Conservation (phyloP, 208 protist genomes). For the Willaertia magna region DNA sequence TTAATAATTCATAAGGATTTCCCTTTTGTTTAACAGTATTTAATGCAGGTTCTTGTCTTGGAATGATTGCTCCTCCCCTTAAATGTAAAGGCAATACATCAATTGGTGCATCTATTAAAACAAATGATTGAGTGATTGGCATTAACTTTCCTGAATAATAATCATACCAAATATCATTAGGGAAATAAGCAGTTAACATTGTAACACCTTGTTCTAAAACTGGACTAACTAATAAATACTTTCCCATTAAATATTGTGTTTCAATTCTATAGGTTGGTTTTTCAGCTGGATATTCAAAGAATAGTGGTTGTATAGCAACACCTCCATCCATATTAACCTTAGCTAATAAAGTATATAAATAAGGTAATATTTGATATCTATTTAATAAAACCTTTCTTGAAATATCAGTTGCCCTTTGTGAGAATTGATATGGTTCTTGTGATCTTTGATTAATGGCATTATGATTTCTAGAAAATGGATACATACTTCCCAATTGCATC, state of each 20-base stretch:
- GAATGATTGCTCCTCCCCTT: constrained; percentile 40
- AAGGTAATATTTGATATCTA: constrained; percentile 48
- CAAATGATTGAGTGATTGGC: not conserved
- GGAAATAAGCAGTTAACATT: constrained; percentile 43
- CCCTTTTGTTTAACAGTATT: not conserved
- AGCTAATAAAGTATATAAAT: constrained; percentile 50
- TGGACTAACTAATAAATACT: constrained; percentile 31
- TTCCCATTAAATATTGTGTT: constrained; percentile 48
- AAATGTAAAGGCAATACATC: constrained; percentile 37
- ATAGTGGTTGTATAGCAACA: constrained; percentile 44
- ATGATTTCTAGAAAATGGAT: constrained; percentile 67
- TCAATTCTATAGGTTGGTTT: constrained; percentile 29
- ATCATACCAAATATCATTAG: constrained; percentile 49
- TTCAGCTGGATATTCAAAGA: constrained; percentile 52
- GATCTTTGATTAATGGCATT: constrained; percentile 31
- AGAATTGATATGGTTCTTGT: not conserved
- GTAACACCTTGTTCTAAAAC: constrained; percentile 26
- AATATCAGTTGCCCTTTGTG: constrained; percentile 19
- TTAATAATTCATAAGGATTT: constrained; percentile 29
- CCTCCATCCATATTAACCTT: constrained; percentile 19
- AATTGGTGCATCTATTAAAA: not conserved
- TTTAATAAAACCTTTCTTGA: constrained; percentile 21
- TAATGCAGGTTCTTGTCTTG: constrained; percentile 26
- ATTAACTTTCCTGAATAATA: constrained; percentile 19
- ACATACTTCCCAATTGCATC: constrained; percentile 59